Percentiles rank a stretch among this genome's conserved stretches.
Evolutionary conservation across 352 stramenopile genomes (phyloP).

Genomic region (Phytophthora hybrid): DNA sequence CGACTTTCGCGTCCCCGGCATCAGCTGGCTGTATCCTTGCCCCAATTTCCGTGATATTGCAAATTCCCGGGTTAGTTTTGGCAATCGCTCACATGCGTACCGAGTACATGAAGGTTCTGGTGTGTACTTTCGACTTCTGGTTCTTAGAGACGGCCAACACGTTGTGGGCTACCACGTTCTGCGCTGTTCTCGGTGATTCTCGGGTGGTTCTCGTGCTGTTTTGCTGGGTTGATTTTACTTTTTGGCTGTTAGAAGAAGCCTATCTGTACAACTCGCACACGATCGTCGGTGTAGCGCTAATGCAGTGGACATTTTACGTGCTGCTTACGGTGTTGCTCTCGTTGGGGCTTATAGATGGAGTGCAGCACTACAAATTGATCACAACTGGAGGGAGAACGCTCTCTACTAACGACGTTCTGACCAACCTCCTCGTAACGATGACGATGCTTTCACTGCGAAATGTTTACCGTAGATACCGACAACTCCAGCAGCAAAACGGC

Average conservation of each 20-base stretch:
- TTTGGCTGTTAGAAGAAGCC: constrained; percentile 1
- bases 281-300: neutral
- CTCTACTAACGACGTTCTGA: neutral
- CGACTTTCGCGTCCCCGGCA: neutral
- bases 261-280: neutral
- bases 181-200: neutral
- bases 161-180: neutral
- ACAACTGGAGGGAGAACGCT: neutral
- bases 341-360: neutral
- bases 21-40: neutral
- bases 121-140: constrained; percentile 4
- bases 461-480: neutral
- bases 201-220: neutral
- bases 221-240: constrained; percentile 1
- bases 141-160: constrained; percentile 1
- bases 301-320: constrained; percentile 1
- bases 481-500: neutral
- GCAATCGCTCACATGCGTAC: neutral
- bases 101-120: constrained; percentile 5
- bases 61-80: neutral
- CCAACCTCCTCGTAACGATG: neutral
- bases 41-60: constrained; percentile 7
- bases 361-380: neutral
- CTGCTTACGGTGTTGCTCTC: neutral
- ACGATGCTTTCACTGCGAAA: constrained; percentile 1